Evolutionary conservation across 345 rosid genomes (phyloP), one percentile per base, ranked within the genome.

Genomic region (Kernera saxatilis): DNA sequence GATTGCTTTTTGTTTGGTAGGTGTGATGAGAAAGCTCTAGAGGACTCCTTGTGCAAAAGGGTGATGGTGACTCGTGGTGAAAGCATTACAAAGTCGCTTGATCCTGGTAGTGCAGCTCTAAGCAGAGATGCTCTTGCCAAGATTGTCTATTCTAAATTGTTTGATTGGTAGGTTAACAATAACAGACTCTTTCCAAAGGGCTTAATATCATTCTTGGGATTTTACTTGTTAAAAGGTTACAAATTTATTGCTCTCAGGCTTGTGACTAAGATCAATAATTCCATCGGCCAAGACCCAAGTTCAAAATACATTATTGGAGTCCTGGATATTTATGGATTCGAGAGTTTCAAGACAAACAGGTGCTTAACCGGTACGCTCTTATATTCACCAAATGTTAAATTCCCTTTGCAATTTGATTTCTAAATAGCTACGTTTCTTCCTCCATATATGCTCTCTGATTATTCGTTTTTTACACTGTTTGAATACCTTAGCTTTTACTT

Each of bases 311-410:
- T 91, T 36, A 91, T 94, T 64, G 99, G 98, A 22, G 92, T 94
- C 71, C 86, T 94, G 84, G 98, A 94, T 88, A 94, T 94, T 69
- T 94, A 94, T 82, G 98, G 99, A 79, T 94, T 94, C 70, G 99
- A 94, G 88, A 94, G 97, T 94, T 94, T 94, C 88, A 89, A 94
- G 96, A 94, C 98, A 85, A 94, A 94, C 99, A 94, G 99, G 99
- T 94, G 99, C 99, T 86, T 88, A 82, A 78, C 89, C 61, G 97
- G 99, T 91, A 91, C 62, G 95, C 95, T 83, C 79, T 88, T 84
- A 58, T 77, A 77, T 82, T 86, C 87, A 70, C 84, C 70, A 70
- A 75, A 77, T 70, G 78, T 70, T 67, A 72, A 30, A 40, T 67
- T 50, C 59, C 63, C 62, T 67, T 32, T 49, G 62, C 36, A 4